phyloP scores from a whole-genome alignment of 345 rosid species.

The Melaleuca quinquenervia region DNA sequence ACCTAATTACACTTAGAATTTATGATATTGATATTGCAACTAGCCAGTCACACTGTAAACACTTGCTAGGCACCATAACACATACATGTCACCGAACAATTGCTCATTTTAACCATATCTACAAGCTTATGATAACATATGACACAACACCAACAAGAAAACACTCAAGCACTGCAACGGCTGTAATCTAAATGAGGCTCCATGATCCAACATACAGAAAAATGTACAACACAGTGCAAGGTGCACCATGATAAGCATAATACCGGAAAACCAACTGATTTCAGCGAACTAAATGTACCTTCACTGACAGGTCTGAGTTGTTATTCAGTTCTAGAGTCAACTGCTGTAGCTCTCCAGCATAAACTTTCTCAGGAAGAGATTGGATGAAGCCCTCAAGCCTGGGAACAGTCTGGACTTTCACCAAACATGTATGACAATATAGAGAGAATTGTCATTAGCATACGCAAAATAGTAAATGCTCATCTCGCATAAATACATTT shows the following conservation, averaged over 20 bases:
- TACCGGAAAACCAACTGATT: neutral
- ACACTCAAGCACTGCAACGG: neutral
- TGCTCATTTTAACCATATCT: neutral
- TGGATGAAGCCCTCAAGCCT: constrained; percentile 72
- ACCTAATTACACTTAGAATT: neutral
- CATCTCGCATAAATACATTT: neutral
- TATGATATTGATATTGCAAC: neutral
- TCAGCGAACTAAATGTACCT: constrained; percentile 31
- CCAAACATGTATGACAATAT: neutral
- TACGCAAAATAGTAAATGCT: neutral
- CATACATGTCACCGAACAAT: neutral
- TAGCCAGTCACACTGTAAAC: neutral
- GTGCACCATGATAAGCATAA: neutral
- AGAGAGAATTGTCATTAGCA: neutral
- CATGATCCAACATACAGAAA: neutral
- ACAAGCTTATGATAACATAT: neutral
- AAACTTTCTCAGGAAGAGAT: constrained; percentile 49
- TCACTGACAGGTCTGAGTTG: constrained; percentile 55
- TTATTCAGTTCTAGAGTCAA: constrained; percentile 71
- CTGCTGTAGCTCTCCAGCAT: constrained; percentile 67
- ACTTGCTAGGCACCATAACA: neutral
- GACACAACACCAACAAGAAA: neutral
- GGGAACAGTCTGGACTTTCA: constrained; percentile 52
- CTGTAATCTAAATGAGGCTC: neutral
- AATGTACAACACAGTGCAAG: neutral